phyloP scores from a whole-genome alignment of 768 basidiomycete species.

The Scleroderma bovista region DNA sequence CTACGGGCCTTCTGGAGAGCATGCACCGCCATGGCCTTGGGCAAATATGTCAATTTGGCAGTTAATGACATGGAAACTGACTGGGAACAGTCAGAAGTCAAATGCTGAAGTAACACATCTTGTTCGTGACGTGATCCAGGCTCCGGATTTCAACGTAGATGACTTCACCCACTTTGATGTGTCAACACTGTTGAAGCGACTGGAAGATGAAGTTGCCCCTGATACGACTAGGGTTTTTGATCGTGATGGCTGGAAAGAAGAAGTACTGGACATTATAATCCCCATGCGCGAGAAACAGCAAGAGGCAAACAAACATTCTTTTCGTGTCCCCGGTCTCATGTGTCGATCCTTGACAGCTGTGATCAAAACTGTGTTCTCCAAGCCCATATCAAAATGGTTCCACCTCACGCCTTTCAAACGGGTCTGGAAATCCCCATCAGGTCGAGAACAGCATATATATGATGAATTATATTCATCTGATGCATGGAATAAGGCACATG shows the following conservation, averaged over 20 bases:
- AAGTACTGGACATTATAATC: too few relatives aligned
- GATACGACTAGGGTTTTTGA: not conserved
- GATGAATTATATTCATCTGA: constrained; percentile 17
- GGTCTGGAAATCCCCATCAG: constrained; percentile 5
- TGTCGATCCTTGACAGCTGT: constrained; percentile 11
- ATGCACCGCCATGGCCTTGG: constrained; percentile 4
- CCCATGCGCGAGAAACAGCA: not conserved
- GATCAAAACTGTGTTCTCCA: constrained; percentile 6
- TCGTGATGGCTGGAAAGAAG: not conserved
- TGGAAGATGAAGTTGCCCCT: not conserved
- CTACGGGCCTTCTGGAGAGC: too few relatives aligned
- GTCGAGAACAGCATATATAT: constrained; percentile 4
- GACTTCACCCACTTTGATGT: constrained; percentile 3
- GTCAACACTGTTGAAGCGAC: not conserved
- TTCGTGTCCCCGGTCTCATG: constrained; percentile 7
- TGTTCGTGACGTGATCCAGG: not conserved
- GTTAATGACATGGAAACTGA: constrained; percentile 2
- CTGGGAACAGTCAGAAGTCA: not conserved
- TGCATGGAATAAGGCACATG: constrained; percentile 10
- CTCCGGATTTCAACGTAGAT: not conserved
- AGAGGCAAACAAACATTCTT: not conserved
- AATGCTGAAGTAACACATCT: not conserved
- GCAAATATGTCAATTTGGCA: constrained; percentile 3
- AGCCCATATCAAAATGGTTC: constrained; percentile 5
- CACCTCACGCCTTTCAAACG: constrained; percentile 22